Base-by-base conservation (phyloP, 495 filamentous ascomycete genomes). In the Amphirosellinia nigrospora region DNA sequence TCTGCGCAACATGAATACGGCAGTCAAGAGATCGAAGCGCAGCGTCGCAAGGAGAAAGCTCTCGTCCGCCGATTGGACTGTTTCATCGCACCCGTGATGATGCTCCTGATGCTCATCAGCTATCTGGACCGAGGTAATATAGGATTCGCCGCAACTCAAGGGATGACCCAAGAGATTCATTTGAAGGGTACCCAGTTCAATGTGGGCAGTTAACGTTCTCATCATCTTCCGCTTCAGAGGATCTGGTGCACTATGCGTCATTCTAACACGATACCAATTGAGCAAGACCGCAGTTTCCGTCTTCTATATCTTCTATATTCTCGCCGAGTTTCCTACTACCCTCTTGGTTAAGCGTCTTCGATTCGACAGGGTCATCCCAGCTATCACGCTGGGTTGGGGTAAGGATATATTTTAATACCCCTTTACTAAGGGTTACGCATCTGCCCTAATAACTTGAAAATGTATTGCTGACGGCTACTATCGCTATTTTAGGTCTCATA, bases 111-210 rank as follows among this genome's bases (percentile, higher is more conserved):
- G 76, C 69, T 82, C 0, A 81, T 83, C 41, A 75, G 71, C 45
- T 82, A 82, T 71, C 75, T 83, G 0, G 82, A 83, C 65, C 73
- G 82, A 52, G 80, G 82, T 0, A 82, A 82, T 59, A 82, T 84
- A 26, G 82, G 79, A 6, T 79, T 75, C 50, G 79, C 79, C 2
- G 77, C 77, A n/a, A 78, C 77, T 0, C 80, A 82, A 68, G 82
- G 82, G 26, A 81, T 83, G 80, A 77, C 71, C 2, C 69, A 68
- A 19, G 82, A 83, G 39, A 73, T 83, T 39, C 28, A 73, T n/a
- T 72, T 82, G n/a, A 73, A 79, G 39, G 78, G 79, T 13, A 74
- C 69, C 11, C 77, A 83, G 65, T 70, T 82, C n/a, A 82, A 83
- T 64, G 67, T 71, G 43, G n/a, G 56, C 56, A 65, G 43, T 43